Evolutionary conservation across 2,329 filamentous ascomycete species (phyloP), one percentile per base, ranked within the genome.

Genomic region (Trichoderma atrobrunneum): DNA sequence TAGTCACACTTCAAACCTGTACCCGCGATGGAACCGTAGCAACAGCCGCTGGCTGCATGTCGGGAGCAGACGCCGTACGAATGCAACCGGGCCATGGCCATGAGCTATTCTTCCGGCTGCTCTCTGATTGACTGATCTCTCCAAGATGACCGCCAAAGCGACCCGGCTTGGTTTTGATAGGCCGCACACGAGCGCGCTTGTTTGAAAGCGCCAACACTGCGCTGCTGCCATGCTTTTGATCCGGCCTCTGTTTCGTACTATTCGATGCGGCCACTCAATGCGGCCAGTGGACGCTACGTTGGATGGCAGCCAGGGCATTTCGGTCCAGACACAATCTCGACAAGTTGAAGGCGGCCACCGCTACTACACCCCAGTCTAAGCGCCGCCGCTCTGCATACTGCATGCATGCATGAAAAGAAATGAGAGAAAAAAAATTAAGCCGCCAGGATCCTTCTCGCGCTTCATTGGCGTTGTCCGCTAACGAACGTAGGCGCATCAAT

Each of bases 331-430:
- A 30, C 39, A 34, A 54, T 36, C 43, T 70, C 67, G 12, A 26
- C 28, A 54, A 10, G 18, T 54, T 36, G 30, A 51, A 62, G 57
- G 57, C 67, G 26, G 30, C 67, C 54, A 68, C 66, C 56, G 30
- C 54, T 34, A 32, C 67, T 51, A 56, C 43, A 70, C 70, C 70
- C 62, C 62, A 59, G 62, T 32, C 43, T 72, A 72, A 72, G 70
- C 70, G 70, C 70, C 70, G 70, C 70, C 70, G 56, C 51, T 67
- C 51, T 67, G 57, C 43, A 71, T 54, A 59, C 63, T 51, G 65
- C 54, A 62, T 62, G 59, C 59, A 39, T 62, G 59, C 32, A 36
- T 62, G 59, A 48, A 61, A 43, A 26, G 28, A n/a, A 32, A 16
- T 62, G 39, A 51, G 36, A 24, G 11, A 54, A 54, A 51, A 51